Base-by-base conservation (phyloP, 2,329 filamentous ascomycete species). In the Periconia sp. region DNA sequence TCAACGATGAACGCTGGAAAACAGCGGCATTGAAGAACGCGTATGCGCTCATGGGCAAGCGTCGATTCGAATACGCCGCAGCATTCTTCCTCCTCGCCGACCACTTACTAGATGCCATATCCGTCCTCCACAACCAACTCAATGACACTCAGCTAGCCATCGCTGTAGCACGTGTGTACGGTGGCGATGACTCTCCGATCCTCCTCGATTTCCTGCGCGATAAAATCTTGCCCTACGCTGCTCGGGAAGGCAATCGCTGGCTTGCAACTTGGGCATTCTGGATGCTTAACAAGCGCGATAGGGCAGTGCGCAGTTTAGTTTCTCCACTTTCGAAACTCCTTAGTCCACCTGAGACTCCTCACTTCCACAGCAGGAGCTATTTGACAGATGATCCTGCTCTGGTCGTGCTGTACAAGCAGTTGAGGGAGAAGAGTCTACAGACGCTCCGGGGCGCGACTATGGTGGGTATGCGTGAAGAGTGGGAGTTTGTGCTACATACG, bases 241-340 rank as follows among this genome's bases (percentile, higher is more conserved):
- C 89, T 0, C 82, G 86, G 41, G 87, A 93, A 58, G 91, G 91
- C 2, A 93, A 99, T 68, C 83, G 93, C 53, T 99, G 94, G 93
- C 84, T 96, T 54, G 90, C 92, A 11, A 94, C 90, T 0, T 99
- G 94, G 94, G 90, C 91, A 2, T 96, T 96, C 69, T 96, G 91
- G 88, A 90, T 96, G 82, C 81, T 97, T 6, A 86, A 86, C 37
- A 84, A 89, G 57, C 85, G 87, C 55, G 90, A 95, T 61, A 89
- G 92, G 80, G 90, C 93, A 6, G 91, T 97, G 7, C 85, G 90
- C 49, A 86, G 89, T 7, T 79, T 99, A 3, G 88, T 96, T 62
- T 90, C 88, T 1, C 92, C 92, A 0, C 84, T 96, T 1, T 87
- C 89, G 57, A 85, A 84, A 0, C 81, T 96, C 1, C 76, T 94